A percentile compares a stretch with the other conserved stretches of the same genome.
phyloP scores from a whole-genome alignment of 1,139 yeast genomes.

The Candida pseudocylindracea region DNA sequence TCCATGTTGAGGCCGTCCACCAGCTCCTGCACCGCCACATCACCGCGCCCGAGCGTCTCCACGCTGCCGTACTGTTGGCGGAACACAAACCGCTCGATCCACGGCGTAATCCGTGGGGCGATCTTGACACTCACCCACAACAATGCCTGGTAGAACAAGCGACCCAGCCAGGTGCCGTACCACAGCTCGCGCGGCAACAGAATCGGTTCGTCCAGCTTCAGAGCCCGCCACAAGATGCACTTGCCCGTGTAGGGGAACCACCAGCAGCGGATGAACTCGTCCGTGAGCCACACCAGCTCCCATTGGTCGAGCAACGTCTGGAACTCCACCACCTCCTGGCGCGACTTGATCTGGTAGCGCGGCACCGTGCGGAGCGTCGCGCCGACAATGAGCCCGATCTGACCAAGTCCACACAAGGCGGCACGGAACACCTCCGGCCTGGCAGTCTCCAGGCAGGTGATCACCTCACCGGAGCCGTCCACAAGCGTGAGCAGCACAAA shows the following conservation, averaged over 20 bases:
- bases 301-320: slow-evolving; percentile 44
- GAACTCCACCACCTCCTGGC: slow-evolving; percentile 64
- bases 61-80: slow-evolving; percentile 60
- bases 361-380: slow-evolving; percentile 83
- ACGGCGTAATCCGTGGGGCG: slow-evolving; percentile 58
- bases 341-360: slow-evolving; percentile 56
- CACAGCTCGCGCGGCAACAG: slow-evolving; percentile 56
- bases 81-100: slow-evolving; percentile 67
- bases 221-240: slow-evolving; percentile 82
- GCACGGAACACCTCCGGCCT: slow-evolving; percentile 33
- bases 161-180: slow-evolving; percentile 66
- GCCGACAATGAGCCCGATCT: slow-evolving; percentile 72
- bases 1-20: slow-evolving; percentile 90
- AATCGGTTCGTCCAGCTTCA: slow-evolving; percentile 38
- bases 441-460: slow-evolving; percentile 35
- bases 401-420: slow-evolving; percentile 73
- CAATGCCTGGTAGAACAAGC: slow-evolving; percentile 57
- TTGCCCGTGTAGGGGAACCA: slow-evolving; percentile 89
- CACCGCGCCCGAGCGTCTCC: slow-evolving; percentile 47
- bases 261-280: slow-evolving; percentile 90
- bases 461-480: slow-evolving; percentile 49
- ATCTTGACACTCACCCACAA: slow-evolving; percentile 63
- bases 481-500: slow-evolving; percentile 56
- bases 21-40: slow-evolving; percentile 53
- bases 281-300: slow-evolving; percentile 64